Percentiles rank a stretch among this genome's conserved stretches.
Conservation (phyloP, 768 basidiomycete genomes). For the Phanerochaete sordida region DNA sequence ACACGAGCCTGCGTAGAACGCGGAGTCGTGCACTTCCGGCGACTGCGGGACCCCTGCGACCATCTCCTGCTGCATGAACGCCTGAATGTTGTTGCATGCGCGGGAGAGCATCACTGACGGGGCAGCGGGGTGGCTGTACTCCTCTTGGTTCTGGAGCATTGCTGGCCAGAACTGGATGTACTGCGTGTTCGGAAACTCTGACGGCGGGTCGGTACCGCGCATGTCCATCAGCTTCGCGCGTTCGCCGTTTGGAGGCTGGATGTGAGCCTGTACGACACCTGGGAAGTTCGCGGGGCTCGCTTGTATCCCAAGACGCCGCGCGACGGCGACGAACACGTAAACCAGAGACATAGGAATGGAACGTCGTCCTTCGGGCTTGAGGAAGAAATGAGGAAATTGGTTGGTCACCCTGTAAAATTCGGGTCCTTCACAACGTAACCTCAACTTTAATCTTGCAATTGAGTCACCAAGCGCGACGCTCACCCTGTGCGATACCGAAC, state of each 20-base stretch:
- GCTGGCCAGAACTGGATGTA: neutral
- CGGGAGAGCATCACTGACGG: conserved; percentile 11
- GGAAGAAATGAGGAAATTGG: conserved; percentile 58
- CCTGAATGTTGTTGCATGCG: conserved; percentile 17
- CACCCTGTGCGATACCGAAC: conserved; percentile 42
- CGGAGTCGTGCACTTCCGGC: conserved; percentile 10
- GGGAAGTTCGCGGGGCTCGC: conserved; percentile 59
- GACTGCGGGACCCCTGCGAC: neutral
- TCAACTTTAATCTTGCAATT: neutral
- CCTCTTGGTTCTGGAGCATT: neutral
- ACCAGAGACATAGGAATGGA: conserved; percentile 60
- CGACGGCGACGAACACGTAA: conserved; percentile 54
- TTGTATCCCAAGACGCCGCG: conserved; percentile 45
- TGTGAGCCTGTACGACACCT: conserved; percentile 47
- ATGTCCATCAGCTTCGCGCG: conserved; percentile 46
- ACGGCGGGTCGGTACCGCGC: conserved; percentile 15
- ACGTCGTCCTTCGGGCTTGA: conserved; percentile 39
- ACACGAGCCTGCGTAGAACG: conserved; percentile 18
- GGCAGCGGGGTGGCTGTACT: conserved; percentile 3
- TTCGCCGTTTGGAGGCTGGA: conserved; percentile 34
- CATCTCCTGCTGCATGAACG: conserved; percentile 4
- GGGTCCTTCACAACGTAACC: conserved; percentile 22
- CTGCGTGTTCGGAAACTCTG: neutral
- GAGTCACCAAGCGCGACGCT: conserved; percentile 13
- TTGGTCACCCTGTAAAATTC: conserved; percentile 43